A percentile compares a stretch with the other conserved stretches of the same genome.
phyloP scores from a whole-genome alignment of 176 grass and related monocot species.

The Cocos nucifera region DNA sequence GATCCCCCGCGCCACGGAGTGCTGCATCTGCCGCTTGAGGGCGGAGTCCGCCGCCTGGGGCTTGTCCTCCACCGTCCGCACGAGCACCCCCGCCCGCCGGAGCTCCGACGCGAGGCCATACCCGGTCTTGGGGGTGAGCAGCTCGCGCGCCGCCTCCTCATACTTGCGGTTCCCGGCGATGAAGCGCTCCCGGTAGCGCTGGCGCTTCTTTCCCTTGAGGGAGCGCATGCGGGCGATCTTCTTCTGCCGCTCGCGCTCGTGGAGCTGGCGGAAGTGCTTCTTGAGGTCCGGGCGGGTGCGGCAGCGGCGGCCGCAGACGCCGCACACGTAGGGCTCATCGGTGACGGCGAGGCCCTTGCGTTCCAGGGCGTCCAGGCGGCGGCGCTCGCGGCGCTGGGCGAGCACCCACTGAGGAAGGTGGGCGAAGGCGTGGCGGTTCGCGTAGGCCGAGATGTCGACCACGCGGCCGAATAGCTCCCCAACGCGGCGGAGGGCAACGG shows the following conservation, averaged over 20 bases:
- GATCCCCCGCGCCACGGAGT: constrained; percentile 58
- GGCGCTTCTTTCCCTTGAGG: constrained; percentile 95
- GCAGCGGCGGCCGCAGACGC: constrained; percentile 80
- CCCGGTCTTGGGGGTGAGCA: constrained; percentile 62
- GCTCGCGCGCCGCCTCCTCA: constrained; percentile 60
- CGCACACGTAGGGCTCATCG: constrained; percentile 52
- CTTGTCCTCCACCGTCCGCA: constrained; percentile 68
- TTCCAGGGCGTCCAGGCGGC: constrained; percentile 55
- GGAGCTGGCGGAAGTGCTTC: constrained; percentile 90
- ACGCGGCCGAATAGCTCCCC: constrained; percentile 70
- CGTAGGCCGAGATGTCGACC: constrained; percentile 69
- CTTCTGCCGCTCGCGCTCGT: constrained; percentile 91
- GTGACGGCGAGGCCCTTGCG: constrained; percentile 37
- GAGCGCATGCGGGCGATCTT: constrained; percentile 69
- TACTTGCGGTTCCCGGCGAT: constrained; percentile 77
- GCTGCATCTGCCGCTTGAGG: constrained; percentile 69
- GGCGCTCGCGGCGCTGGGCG: constrained; percentile 56
- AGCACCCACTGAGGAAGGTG: constrained; percentile 67
- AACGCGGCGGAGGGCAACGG: constrained; percentile 41
- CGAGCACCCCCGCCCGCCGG: constrained; percentile 67
- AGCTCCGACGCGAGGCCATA: constrained; percentile 80
- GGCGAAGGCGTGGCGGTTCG: constrained; percentile 78
- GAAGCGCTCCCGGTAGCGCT: constrained; percentile 66
- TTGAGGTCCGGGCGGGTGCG: constrained; percentile 69
- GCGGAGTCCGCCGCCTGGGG: constrained; percentile 86